phyloP scores from a whole-genome alignment of 495 filamentous ascomycete species.

The Penicillium soppii region DNA sequence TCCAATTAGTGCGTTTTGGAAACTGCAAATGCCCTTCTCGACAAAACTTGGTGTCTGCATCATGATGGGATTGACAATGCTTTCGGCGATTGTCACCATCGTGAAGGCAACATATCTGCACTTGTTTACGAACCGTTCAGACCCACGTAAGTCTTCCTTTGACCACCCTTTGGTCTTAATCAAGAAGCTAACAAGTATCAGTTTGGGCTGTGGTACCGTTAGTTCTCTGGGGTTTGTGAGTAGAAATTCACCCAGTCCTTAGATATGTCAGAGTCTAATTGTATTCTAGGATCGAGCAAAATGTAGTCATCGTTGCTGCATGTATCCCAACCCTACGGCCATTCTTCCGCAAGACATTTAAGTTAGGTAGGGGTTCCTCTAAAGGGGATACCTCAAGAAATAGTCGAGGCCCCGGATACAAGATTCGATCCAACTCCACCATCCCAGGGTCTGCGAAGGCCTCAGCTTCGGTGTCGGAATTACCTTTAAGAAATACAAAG shows the following conservation, averaged over 20 bases:
- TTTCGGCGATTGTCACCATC: slow-evolving; percentile 21
- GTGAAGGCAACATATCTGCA: slow-evolving; percentile 21
- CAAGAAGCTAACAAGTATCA: slow-evolving; percentile 2
- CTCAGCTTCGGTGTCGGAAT: too few relatives aligned
- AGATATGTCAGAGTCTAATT: neutral
- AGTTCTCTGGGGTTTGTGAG: slow-evolving; percentile 19
- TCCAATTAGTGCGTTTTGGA: slow-evolving; percentile 26
- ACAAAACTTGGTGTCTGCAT: slow-evolving; percentile 22
- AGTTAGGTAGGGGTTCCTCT: slow-evolving; percentile 2
- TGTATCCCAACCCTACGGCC: slow-evolving; percentile 36
- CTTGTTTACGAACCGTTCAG: slow-evolving; percentile 12
- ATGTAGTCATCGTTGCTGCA: slow-evolving; percentile 35
- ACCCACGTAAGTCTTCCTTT: slow-evolving; percentile 14
- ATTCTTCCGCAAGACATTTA: slow-evolving; percentile 21
- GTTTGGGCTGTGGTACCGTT: slow-evolving; percentile 15
- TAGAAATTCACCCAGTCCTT: neutral
- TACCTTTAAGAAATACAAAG: too few relatives aligned
- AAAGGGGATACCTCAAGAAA: neutral
- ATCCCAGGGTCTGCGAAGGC: too few relatives aligned
- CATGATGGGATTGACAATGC: slow-evolving; percentile 27
- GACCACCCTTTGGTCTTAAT: too few relatives aligned
- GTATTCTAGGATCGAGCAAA: slow-evolving; percentile 18
- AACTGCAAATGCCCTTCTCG: slow-evolving; percentile 21
- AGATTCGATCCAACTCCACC: slow-evolving; percentile 2
- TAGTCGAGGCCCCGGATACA: neutral